Evolutionary conservation across 768 basidiomycete species (phyloP).

Genomic region (Pulveroboletus sp.): DNA sequence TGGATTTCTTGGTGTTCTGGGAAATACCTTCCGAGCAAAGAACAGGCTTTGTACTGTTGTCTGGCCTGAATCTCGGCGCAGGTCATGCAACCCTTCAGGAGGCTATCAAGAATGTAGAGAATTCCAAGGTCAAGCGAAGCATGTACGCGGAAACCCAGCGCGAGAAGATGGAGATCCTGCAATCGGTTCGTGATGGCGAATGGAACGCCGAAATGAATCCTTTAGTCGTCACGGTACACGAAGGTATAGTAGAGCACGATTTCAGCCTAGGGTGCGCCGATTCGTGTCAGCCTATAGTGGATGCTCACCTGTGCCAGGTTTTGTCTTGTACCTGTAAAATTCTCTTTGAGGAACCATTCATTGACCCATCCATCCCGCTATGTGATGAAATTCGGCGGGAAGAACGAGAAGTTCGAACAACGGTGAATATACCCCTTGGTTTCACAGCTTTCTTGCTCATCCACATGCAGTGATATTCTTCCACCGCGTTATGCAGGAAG

Average conservation of each 20-base stretch:
- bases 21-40: constrained; percentile 56
- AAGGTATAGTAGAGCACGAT: constrained; percentile 52
- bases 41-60: constrained; percentile 55
- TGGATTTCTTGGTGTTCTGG: constrained; percentile 80
- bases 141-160: constrained; percentile 91
- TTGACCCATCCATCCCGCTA: constrained; percentile 57
- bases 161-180: constrained; percentile 62
- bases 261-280: constrained; percentile 64
- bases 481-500: constrained; percentile 60
- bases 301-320: too few relatives aligned
- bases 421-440: constrained; percentile 12
- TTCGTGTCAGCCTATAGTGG: background rate
- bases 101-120: constrained; percentile 56
- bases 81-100: constrained; percentile 60
- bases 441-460: constrained; percentile 7
- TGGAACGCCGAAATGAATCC: constrained; percentile 84
- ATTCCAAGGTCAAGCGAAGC: constrained; percentile 65
- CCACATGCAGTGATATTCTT: constrained; percentile 36
- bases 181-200: constrained; percentile 62
- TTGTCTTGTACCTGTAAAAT: constrained; percentile 44
- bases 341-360: constrained; percentile 71
- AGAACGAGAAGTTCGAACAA: constrained; percentile 21
- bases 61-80: constrained; percentile 64
- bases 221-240: constrained; percentile 47
- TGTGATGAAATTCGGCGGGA: constrained; percentile 44